Evolutionary conservation across 2,329 filamentous ascomycete genomes (phyloP), one percentile per base, ranked within the genome.

Genomic region (Trichoderma afroharzianum): DNA sequence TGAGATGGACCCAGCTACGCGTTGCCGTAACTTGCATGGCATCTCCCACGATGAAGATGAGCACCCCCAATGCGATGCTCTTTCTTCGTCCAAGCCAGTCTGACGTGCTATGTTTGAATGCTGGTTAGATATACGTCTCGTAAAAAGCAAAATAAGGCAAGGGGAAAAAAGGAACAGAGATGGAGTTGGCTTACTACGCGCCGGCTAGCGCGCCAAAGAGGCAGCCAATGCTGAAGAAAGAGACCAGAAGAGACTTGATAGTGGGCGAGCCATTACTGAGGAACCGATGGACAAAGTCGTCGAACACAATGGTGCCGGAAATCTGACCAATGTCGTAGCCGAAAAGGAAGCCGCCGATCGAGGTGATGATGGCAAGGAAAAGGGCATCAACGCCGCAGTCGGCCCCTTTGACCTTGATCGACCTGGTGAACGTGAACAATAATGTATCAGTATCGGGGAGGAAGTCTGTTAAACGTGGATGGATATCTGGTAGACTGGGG

Each of bases 281-380:
- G 74, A 91, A 91, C 11, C 88, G 85, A n/a, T 82, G 67, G 32
- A 83, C 82, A 77, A 88, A 90, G 78, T 90, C 87, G 11, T 77
- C 71, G 76, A 87, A 87, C 21, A 85, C 78, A 11, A 86, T 79
- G 76, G 87, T 83, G 53, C 80, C 82, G 7, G 86, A 88, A 67
- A 89, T 88, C 76, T 89, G 87, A 74, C 88, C 88, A 11, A 87
- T 90, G 74, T 90, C 88, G 74, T 90, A 90, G 62, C 88, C 89
- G 77, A 90, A 90, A 73, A 91, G 84, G 78, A 89, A 88, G 62
- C 88, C 88, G 72, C 88, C 88, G 53, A 90, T 85, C 58, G 85
- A 87, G 57, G 87, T 88, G 55, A 86, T 82, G 39, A 84, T 79
- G 58, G 86, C 87, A 32, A 89, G 75, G 32, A 85, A 66, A 72